Evolutionary conservation across 2,329 filamentous ascomycete genomes (phyloP), one percentile per base, ranked within the genome.

Genomic region (Trichoderma brevicompactum): DNA sequence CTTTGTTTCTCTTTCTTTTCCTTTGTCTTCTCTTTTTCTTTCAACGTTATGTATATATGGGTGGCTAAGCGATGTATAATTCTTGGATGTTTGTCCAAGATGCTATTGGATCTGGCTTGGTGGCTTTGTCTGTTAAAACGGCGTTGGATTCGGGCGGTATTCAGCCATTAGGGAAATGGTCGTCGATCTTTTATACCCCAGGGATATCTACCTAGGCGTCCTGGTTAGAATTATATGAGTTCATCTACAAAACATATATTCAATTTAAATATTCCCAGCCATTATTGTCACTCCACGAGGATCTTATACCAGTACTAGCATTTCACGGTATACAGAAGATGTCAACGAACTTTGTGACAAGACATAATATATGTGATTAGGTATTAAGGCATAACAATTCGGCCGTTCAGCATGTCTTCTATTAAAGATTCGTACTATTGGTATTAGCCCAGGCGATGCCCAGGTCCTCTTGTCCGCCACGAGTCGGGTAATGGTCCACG

Each of bases 391-490:
- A 23, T 12, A 8, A n/a, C n/a, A 28, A 40, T 34, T 19, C 44
- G 13, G 13, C 38, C 7, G 19, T 40, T 32, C 38, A 41, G 34
- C 28, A 19, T 44, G 5, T n/a, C 17, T 44, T 28, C n/a, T 23
- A 36, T 63, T 54, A 38, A 9, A 28, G 23, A 9, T 19, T 13
- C 32, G 23, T 50, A 19, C 15, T 62, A 62, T 28, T 8, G 28
- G n/a, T 3, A 55, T 77, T 76, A 82, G 41, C 89, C 89, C 10
- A 92, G 78, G 56, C 89, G 83, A 44, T 86, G 83, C 0, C 89
- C 89, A 7, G 81, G 75, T 1, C 89, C 89, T 68, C 88, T 81
- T 34, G 81, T 84, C 65, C 81, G 83, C 89, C 89, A 92, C 2
- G 87, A 83, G 65, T 88, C 85, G 0, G 87, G 86, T 19, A 89